phyloP scores from a whole-genome alignment of 2,329 filamentous ascomycete species.

The Myriosclerotinia duriaeana region DNA sequence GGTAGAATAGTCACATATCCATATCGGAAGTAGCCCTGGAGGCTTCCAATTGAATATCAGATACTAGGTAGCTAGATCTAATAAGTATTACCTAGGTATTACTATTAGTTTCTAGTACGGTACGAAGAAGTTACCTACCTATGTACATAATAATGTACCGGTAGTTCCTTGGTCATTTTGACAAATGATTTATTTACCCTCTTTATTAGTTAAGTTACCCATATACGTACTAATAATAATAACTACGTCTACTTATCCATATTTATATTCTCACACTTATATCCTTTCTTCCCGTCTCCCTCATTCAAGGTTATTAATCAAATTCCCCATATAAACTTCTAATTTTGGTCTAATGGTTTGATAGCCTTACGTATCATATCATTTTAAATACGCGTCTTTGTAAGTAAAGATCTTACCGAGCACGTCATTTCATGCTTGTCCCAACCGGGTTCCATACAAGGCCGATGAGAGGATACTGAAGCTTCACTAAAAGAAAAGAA shows the following conservation, averaged over 20 bases:
- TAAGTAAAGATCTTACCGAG: slow-evolving; percentile 7
- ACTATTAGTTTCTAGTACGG: not conserved
- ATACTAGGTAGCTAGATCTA: not conserved
- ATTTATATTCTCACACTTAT: slow-evolving; percentile 6
- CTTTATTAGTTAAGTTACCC: not conserved
- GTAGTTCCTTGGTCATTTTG: not conserved
- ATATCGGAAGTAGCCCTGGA: not conserved
- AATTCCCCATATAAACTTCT: not conserved
- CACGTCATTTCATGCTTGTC: slow-evolving; percentile 21
- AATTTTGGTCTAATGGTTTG: not conserved
- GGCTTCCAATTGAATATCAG: not conserved
- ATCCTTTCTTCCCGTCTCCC: not conserved
- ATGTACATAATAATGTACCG: no score
- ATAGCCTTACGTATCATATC: slow-evolving; percentile 15
- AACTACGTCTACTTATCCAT: not conserved
- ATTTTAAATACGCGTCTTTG: slow-evolving; percentile 20
- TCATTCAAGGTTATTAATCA: not conserved
- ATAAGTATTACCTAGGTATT: not conserved
- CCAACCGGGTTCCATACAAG: slow-evolving; percentile 17
- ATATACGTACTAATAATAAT: no score
- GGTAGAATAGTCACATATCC: no score
- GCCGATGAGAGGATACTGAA: slow-evolving; percentile 3
- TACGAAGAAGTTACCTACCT: no score
- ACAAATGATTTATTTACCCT: slow-evolving; percentile 1
- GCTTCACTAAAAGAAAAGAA: slow-evolving; percentile 6